Conservation (phyloP, 2,329 filamentous ascomycete species). For the Calonectria montana region DNA sequence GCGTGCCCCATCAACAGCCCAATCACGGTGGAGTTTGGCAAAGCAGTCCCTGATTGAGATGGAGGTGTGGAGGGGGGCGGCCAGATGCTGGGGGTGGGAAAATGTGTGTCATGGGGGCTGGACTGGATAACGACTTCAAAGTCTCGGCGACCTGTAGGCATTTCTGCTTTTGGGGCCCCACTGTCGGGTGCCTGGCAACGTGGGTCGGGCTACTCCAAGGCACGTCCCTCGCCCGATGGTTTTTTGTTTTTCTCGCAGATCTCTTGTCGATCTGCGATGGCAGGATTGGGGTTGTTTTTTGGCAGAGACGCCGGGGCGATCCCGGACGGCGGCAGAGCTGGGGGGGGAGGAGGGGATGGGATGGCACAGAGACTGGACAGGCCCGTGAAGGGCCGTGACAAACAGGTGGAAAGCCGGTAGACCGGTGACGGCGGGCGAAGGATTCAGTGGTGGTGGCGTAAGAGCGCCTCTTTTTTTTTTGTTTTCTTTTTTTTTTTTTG, state of each 20-base stretch:
- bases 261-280: conserved; percentile 2
- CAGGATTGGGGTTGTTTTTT: neutral
- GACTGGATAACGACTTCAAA: neutral
- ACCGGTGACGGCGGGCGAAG: neutral
- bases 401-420: neutral
- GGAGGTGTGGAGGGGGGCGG: neutral
- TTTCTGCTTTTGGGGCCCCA: neutral
- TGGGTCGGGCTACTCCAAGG: neutral
- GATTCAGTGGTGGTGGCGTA: neutral
- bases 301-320: neutral
- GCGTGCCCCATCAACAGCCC: neutral
- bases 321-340: neutral
- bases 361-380: neutral
- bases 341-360: no score
- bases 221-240: neutral
- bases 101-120: neutral
- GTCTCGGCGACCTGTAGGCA: neutral
- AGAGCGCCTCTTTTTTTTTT: neutral
- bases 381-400: neutral
- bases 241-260: no score
- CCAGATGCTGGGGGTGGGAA: neutral
- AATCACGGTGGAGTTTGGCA: neutral
- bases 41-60: neutral
- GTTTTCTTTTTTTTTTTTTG: neutral
- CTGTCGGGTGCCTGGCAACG: neutral